Conservation (phyloP, 2,329 filamentous ascomycete species). For the Aspergillus sp. region DNA sequence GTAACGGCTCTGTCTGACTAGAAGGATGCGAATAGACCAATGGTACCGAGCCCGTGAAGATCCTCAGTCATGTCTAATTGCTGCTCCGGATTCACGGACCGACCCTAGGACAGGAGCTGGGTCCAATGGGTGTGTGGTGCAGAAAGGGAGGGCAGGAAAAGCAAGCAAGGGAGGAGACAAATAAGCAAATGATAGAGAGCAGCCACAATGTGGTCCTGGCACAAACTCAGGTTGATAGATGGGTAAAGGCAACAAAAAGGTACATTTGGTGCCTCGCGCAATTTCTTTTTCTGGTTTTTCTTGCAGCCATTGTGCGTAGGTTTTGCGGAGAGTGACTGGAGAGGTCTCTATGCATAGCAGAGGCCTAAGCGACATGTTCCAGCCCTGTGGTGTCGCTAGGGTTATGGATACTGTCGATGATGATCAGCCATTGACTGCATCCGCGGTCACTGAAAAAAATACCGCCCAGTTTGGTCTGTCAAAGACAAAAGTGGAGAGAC, state of each 20-base stretch:
- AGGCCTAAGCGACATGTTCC: constrained; percentile 11
- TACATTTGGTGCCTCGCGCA: constrained; percentile 1
- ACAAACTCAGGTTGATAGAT: constrained; percentile 11
- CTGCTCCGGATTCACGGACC: constrained; percentile 22
- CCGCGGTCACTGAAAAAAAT: constrained; percentile 10
- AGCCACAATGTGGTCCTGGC: constrained; percentile 11
- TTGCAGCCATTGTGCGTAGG: not conserved
- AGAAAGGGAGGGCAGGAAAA: constrained; percentile 11
- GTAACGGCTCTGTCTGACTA: constrained; percentile 7
- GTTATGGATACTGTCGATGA: constrained; percentile 8
- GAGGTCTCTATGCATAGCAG: not conserved
- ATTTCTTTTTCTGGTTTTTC: not conserved
- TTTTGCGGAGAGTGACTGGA: constrained; percentile 1
- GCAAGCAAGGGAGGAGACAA: constrained; percentile 25
- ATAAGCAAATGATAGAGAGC: constrained; percentile 18
- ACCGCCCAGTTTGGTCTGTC: constrained; percentile 8
- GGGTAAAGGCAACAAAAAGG: not conserved
- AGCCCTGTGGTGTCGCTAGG: constrained; percentile 15
- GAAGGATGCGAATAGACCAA: constrained; percentile 13
- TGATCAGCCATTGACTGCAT: constrained; percentile 14
- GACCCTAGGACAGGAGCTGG: constrained; percentile 20
- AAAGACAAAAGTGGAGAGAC: constrained; percentile 7
- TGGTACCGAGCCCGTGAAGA: constrained; percentile 13
- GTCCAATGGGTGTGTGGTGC: not conserved
- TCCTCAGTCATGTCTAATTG: constrained; percentile 24